Percentiles rank a stretch among this genome's conserved stretches.
These are phyloP conservation scores for Diaporthe destruens DNA, from an alignment of 2,329 filamentous ascomycete species.

Conservation along the genomic window DNA sequence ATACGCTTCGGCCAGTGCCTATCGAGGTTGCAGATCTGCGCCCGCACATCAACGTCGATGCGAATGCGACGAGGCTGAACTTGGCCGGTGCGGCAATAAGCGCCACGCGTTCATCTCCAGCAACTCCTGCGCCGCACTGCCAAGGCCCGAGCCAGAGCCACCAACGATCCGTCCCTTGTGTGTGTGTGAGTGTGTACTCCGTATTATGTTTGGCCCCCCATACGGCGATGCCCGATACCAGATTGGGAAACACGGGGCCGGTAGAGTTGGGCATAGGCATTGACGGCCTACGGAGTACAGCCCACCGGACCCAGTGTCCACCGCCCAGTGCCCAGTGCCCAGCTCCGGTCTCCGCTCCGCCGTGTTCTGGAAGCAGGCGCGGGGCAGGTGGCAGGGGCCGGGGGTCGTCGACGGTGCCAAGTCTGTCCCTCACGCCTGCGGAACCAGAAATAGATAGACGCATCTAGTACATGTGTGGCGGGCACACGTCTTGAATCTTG, in stretches of 20 bases:
- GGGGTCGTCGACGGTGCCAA: neutral
- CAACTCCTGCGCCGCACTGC: constrained; percentile 1
- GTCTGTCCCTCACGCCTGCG: neutral
- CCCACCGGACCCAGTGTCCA: constrained; percentile 3
- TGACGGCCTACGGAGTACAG: too few species aligned
- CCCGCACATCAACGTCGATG: neutral
- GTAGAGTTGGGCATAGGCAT: constrained; percentile 18
- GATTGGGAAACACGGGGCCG: constrained; percentile 5
- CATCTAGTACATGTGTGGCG: neutral
- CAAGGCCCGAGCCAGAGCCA: neutral
- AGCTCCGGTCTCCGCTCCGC: constrained; percentile 26
- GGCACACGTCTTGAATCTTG: neutral
- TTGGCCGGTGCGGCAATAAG: neutral
- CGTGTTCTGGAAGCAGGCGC: constrained; percentile 1
- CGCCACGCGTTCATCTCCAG: neutral
- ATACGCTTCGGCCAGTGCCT: neutral
- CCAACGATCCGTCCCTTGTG: neutral
- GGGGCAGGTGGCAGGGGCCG: neutral
- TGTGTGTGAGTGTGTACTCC: neutral
- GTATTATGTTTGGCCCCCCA: neutral
- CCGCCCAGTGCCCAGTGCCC: neutral
- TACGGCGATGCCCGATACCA: neutral
- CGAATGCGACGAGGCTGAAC: constrained; percentile 5
- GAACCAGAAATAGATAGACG: neutral
- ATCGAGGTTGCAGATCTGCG: neutral